phyloP scores from a whole-genome alignment of 352 stramenopile genomes.

The Phytopythium oedochilum region DNA sequence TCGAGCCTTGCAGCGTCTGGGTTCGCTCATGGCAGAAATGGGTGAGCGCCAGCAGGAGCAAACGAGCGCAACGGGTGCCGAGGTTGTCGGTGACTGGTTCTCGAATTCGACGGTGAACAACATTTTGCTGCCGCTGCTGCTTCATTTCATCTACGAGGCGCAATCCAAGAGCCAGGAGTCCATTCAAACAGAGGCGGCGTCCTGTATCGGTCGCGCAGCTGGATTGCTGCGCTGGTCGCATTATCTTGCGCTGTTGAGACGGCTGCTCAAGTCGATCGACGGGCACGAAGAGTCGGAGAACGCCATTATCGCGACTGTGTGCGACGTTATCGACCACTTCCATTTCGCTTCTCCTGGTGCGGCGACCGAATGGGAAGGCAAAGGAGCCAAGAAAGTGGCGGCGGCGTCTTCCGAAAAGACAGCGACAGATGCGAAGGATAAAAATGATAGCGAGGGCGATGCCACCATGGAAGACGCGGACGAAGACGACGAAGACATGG shows the following conservation, averaged over 20 bases:
- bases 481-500: constrained; percentile 15
- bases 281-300: constrained; percentile 92
- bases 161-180: constrained; percentile 92
- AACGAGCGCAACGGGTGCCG: constrained; percentile 5
- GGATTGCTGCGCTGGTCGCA: constrained; percentile 95
- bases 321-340: constrained; percentile 94
- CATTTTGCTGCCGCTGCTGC: constrained; percentile 92
- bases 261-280: constrained; percentile 90
- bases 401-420: not conserved
- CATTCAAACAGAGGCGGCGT: constrained; percentile 92
- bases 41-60: constrained; percentile 7
- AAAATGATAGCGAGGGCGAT: not conserved
- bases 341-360: constrained; percentile 86
- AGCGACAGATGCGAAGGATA: not conserved
- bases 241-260: constrained; percentile 91
- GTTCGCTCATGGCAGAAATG: constrained; percentile 83
- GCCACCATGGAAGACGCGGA: constrained; percentile 7
- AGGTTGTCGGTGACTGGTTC: constrained; percentile 33
- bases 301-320: constrained; percentile 89
- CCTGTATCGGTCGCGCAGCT: constrained; percentile 88
- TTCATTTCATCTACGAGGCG: constrained; percentile 96
- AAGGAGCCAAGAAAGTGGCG: not conserved
- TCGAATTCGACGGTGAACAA: constrained; percentile 90
- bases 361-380: constrained; percentile 26
- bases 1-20: constrained; percentile 89